Conservation (phyloP, 164 flowering plant genomes). For the Akebia trifoliata region DNA sequence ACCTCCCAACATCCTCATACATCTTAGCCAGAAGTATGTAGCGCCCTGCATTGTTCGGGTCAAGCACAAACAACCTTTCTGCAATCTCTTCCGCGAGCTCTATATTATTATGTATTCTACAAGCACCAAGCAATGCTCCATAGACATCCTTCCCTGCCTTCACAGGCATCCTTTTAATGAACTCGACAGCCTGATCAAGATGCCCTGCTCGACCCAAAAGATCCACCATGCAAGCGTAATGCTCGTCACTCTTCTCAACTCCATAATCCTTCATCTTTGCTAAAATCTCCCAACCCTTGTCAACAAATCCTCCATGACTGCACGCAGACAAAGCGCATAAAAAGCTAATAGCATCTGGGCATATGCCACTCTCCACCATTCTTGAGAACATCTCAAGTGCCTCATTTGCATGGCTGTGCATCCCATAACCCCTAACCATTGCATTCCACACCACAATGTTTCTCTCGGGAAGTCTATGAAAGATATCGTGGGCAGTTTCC, state of each 20-base stretch:
- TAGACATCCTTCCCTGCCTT: no score
- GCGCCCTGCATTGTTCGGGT: conserved; percentile 31
- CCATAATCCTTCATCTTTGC: conserved; percentile 21
- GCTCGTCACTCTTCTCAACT: no score
- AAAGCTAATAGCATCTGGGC: conserved; percentile 24
- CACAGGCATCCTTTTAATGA: no score
- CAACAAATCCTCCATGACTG: conserved; percentile 37
- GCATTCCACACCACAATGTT: conserved; percentile 31
- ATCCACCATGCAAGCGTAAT: no score
- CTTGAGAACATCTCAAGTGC: conserved; percentile 23
- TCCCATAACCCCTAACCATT: conserved; percentile 32
- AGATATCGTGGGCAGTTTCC: conserved; percentile 18
- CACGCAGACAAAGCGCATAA: conserved; percentile 29
- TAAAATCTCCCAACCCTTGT: conserved; percentile 24
- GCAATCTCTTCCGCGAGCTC: conserved; percentile 33
- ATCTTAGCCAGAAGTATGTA: conserved; percentile 30
- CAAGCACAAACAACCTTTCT: conserved; percentile 28
- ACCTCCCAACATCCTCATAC: conserved; percentile 31
- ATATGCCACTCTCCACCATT: conserved; percentile 20
- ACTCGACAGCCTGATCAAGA: no score
- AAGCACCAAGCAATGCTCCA: no score
- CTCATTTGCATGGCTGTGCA: conserved; percentile 26
- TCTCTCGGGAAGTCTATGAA: conserved; percentile 19
- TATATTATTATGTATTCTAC: no score
- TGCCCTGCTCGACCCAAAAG: no score